Base-by-base conservation (phyloP, 306 rosid genomes). In the Inga laurina region DNA sequence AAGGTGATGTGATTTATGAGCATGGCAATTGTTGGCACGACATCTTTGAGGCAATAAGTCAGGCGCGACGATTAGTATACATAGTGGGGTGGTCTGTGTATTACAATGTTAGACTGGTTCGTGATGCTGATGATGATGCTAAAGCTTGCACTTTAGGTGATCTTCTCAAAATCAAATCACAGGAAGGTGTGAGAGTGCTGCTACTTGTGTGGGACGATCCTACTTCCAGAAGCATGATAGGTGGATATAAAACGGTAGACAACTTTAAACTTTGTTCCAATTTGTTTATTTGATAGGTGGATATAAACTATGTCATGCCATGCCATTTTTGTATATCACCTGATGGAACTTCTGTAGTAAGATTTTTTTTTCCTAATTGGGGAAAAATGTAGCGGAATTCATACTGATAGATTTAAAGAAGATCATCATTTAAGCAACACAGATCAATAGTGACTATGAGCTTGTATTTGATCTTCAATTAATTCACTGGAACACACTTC, bases 191-290 rank as follows among this genome's bases (percentile, higher is more conserved):
- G 54, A 91, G 94, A 86, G 97, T 95, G 76, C 79, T 93, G 85
- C 94, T 95, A 43, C 97, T 95, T 81, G 89, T 95, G 54, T 95
- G 98, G 98, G 99, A 92, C 74, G 98, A 95, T 89, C 99, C 97
- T 62, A 92, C 96, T 80, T 95, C 99, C 43, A 82, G 57, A 11
- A 92, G 90, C 81, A 24, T 93, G 66, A 80, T 93, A 87, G 97
- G 98, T 87, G 98, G 98, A 81, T 69, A 78, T 75, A 90, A 86
- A 87, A 88, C 88, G 87, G 98, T 94, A 87, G 75, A 82, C 48
- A 69, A 65, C 82, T 75, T 73, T 14, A n/a, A 71, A 44, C 32
- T 83, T 8, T 15, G 62, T 81, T 71, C 27, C 56, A 72, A 64
- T 75, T 64, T 83, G 4, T 41, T 21, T 54, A 54, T 54, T 5